Evolutionary conservation across 2,329 filamentous ascomycete species (phyloP).

Genomic region (Trichoderma oligosporum): DNA sequence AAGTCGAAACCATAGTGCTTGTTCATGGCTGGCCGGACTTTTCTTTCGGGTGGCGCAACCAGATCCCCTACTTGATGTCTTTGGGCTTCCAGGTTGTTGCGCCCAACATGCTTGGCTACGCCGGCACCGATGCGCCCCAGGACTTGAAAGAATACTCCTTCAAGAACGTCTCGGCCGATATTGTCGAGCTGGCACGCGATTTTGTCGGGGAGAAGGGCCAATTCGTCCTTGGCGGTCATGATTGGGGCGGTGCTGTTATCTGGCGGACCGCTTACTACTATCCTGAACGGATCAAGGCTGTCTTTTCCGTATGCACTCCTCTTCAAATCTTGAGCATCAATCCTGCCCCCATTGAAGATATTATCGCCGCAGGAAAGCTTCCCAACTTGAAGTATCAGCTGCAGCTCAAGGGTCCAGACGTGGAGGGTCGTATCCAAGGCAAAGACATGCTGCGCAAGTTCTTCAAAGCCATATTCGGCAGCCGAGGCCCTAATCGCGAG

Average conservation of each 20-base stretch:
- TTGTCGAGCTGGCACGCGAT: constrained; percentile 66
- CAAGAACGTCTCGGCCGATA: constrained; percentile 70
- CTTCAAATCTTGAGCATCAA: constrained; percentile 53
- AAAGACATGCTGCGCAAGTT: constrained; percentile 65
- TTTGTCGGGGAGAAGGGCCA: constrained; percentile 42
- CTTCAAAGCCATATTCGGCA: constrained; percentile 69
- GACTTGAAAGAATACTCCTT: constrained; percentile 61
- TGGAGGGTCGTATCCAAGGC: constrained; percentile 56
- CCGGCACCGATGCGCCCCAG: constrained; percentile 66
- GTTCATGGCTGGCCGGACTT: constrained; percentile 82
- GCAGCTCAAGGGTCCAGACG: constrained; percentile 66
- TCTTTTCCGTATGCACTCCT: constrained; percentile 80
- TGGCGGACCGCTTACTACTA: constrained; percentile 73
- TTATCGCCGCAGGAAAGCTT: constrained; percentile 51
- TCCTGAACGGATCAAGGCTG: constrained; percentile 65
- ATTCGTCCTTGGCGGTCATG: constrained; percentile 85
- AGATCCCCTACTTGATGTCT: constrained; percentile 71
- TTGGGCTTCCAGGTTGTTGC: constrained; percentile 75
- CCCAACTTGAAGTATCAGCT: constrained; percentile 81
- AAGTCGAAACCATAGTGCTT: constrained; percentile 49
- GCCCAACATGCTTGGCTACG: constrained; percentile 85
- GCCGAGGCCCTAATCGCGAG: constrained; percentile 52
- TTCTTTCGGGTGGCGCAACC: constrained; percentile 81
- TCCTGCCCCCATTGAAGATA: constrained; percentile 56
- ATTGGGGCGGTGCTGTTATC: constrained; percentile 80